Conservation (phyloP, 2,329 filamentous ascomycete species). For the Phyllosticta citrichinensis region DNA sequence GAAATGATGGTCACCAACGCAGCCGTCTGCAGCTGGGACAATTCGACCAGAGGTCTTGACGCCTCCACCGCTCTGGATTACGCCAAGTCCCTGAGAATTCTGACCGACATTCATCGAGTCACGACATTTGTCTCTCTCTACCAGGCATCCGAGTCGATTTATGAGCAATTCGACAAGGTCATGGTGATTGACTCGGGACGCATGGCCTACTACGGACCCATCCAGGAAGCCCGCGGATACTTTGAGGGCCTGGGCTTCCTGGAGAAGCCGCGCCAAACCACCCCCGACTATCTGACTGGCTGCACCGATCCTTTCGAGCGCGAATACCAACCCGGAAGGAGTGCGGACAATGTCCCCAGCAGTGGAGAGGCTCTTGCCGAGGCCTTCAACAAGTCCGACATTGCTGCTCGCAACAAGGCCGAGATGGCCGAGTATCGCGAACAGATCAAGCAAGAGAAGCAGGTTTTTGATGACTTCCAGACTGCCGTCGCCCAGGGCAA, state of each 20-base stretch:
- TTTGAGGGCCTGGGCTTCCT: slow-evolving; percentile 70
- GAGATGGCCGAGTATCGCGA: slow-evolving; percentile 63
- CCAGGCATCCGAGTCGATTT: slow-evolving; percentile 76
- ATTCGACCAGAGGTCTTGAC: slow-evolving; percentile 39
- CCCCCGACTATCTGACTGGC: slow-evolving; percentile 70
- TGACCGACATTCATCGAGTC: slow-evolving; percentile 75
- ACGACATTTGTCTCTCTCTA: slow-evolving; percentile 81
- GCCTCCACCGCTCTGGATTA: slow-evolving; percentile 41
- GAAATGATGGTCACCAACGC: slow-evolving; percentile 71
- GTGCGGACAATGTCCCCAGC: slow-evolving; percentile 56
- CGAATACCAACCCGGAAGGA: slow-evolving; percentile 60
- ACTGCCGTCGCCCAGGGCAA: slow-evolving; percentile 69
- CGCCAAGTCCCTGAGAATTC: slow-evolving; percentile 38
- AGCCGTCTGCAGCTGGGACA: slow-evolving; percentile 57
- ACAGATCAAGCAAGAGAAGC: slow-evolving; percentile 53
- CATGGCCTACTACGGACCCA: slow-evolving; percentile 66
- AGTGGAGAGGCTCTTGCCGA: slow-evolving; percentile 55
- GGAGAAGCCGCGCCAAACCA: slow-evolving; percentile 66
- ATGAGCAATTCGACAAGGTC: slow-evolving; percentile 72
- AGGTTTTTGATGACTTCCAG: slow-evolving; percentile 66
- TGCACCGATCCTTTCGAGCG: slow-evolving; percentile 80
- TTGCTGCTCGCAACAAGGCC: slow-evolving; percentile 44
- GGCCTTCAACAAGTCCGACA: slow-evolving; percentile 58
- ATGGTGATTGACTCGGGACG: slow-evolving; percentile 67
- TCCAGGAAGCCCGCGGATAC: slow-evolving; percentile 57